phyloP scores from a whole-genome alignment of 352 stramenopile species.

The Lagenidium sp. region DNA sequence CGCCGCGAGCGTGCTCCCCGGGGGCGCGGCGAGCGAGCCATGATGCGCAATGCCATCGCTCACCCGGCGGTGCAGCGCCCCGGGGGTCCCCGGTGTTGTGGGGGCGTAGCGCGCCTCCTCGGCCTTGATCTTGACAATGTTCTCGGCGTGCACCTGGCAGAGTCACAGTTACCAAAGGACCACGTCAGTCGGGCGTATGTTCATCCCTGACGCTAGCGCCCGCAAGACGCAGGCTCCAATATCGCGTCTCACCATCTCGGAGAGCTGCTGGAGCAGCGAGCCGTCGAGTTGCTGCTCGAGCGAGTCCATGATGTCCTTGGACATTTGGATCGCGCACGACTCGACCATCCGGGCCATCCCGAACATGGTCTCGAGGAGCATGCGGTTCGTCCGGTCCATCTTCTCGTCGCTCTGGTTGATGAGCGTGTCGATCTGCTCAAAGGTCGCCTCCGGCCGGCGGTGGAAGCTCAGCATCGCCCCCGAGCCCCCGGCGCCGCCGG shows the following conservation, averaged over 20 bases:
- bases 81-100: slow-evolving; percentile 1
- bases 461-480: slow-evolving; percentile 3
- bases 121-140: slow-evolving; percentile 36
- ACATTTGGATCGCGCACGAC: slow-evolving; percentile 74
- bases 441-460: background rate
- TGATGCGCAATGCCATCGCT: slow-evolving; percentile 4
- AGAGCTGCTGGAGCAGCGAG: slow-evolving; percentile 14
- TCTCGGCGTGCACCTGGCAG: slow-evolving; percentile 27
- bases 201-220: background rate
- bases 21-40: slow-evolving; percentile 11
- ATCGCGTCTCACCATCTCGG: slow-evolving; percentile 57
- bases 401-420: slow-evolving; percentile 28
- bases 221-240: too few relatives aligned
- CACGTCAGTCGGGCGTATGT: background rate
- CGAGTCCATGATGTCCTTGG: slow-evolving; percentile 75
- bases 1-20: slow-evolving; percentile 12
- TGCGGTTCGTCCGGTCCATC: slow-evolving; percentile 57
- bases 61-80: background rate
- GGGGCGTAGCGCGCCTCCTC: slow-evolving; percentile 11
- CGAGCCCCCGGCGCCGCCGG: background rate
- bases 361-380: slow-evolving; percentile 76
- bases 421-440: background rate
- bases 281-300: slow-evolving; percentile 72
- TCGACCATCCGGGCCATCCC: slow-evolving; percentile 83
- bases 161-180: too few relatives aligned